Conservation (phyloP, 176 grass and related monocot species). For the Saccharum spontaneum region DNA sequence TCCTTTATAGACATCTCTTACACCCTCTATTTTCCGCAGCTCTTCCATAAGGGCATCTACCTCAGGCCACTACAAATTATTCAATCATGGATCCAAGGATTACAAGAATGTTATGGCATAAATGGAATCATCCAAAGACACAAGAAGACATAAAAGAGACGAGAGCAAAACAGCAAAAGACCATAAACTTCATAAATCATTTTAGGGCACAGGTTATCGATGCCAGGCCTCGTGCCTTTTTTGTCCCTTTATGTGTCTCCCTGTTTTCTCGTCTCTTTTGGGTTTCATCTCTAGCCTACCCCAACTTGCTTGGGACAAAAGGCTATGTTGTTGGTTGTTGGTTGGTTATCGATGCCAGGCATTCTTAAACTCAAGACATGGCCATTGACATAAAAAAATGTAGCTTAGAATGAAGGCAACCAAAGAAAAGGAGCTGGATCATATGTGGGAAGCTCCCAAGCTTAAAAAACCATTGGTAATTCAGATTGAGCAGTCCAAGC, state of each 20-base stretch:
- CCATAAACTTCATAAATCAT: background rate
- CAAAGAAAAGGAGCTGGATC: slow-evolving; percentile 1
- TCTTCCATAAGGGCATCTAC: slow-evolving; percentile 86
- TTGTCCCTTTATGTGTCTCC: too few species aligned
- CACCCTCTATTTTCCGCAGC: slow-evolving; percentile 65
- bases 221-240: too few species aligned
- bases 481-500: background rate
- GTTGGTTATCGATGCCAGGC: background rate
- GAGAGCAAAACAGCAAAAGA: background rate
- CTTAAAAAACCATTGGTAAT: background rate
- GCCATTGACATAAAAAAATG: background rate
- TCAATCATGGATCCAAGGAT: background rate
- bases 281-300: too few species aligned
- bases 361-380: background rate
- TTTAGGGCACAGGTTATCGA: background rate
- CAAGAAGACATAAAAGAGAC: background rate
- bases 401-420: background rate
- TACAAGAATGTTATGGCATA: background rate
- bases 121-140: background rate
- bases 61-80: slow-evolving; percentile 72
- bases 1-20: slow-evolving; percentile 80
- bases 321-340: too few species aligned
- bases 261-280: too few species aligned
- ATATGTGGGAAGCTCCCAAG: background rate
- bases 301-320: too few species aligned